A percentile compares a stretch with the other conserved stretches of the same genome.
phyloP scores from a whole-genome alignment of 805 yeast genomes.

The Blastobotrys mokoenaii region DNA sequence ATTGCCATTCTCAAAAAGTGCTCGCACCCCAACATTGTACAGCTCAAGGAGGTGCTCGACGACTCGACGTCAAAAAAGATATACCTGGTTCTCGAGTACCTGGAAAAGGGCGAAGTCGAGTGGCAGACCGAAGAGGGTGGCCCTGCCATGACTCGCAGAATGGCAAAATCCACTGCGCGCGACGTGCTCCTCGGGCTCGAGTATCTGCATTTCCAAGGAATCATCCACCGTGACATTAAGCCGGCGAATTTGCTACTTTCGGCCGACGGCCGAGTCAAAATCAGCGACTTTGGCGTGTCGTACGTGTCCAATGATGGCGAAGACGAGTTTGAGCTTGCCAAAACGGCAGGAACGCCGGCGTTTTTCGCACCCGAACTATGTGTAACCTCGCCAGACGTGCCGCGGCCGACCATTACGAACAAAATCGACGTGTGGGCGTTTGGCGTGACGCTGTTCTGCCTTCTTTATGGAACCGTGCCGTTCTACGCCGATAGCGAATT shows the following conservation, averaged over 20 bases:
- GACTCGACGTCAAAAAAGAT: slow-evolving; percentile 77
- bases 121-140: slow-evolving; percentile 58
- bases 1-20: slow-evolving; percentile 91
- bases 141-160: slow-evolving; percentile 60
- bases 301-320: slow-evolving; percentile 49
- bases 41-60: slow-evolving; percentile 77
- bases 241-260: slow-evolving; percentile 84
- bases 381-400: slow-evolving; percentile 17
- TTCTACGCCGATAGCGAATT: slow-evolving; percentile 82
- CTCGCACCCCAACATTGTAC: slow-evolving; percentile 82
- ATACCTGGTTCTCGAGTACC: slow-evolving; percentile 80
- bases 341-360: slow-evolving; percentile 97
- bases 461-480: slow-evolving; percentile 82
- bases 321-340: slow-evolving; percentile 76
- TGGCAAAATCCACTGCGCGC: slow-evolving; percentile 64
- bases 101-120: slow-evolving; percentile 82
- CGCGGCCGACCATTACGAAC: slow-evolving; percentile 44
- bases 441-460: slow-evolving; percentile 84
- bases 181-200: slow-evolving; percentile 85
- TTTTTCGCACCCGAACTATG: slow-evolving; percentile 80
- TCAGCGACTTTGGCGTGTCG: slow-evolving; percentile 95
- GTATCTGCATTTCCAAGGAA: slow-evolving; percentile 82
- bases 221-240: slow-evolving; percentile 90
- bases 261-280: slow-evolving; percentile 67
- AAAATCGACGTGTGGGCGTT: slow-evolving; percentile 97